phyloP scores from a whole-genome alignment of 805 yeast genomes.

The Ogataea methanolica region DNA sequence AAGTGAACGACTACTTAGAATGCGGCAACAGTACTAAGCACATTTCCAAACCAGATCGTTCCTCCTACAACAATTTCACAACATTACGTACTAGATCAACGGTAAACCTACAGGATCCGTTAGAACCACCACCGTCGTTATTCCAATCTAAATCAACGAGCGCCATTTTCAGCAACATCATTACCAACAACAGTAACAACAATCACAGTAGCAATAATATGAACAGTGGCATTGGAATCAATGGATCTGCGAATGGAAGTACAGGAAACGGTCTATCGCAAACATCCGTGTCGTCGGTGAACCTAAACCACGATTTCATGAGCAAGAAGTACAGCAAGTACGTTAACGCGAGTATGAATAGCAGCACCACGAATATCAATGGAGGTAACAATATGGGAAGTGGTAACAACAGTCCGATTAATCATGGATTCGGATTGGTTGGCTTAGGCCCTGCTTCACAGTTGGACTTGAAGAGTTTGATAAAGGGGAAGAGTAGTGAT shows the following conservation, averaged over 20 bases:
- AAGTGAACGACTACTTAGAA: slow-evolving; percentile 10
- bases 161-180: neutral
- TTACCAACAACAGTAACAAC: neutral
- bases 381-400: neutral
- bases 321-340: slow-evolving; percentile 22
- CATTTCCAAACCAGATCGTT: slow-evolving; percentile 2
- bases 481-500: slow-evolving; percentile 13
- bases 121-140: too few species aligned
- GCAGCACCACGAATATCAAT: neutral
- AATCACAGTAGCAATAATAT: neutral
- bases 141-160: too few species aligned
- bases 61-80: neutral
- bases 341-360: slow-evolving; percentile 1
- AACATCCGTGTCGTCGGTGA: neutral
- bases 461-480: slow-evolving; percentile 15
- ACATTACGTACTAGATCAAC: slow-evolving; percentile 29
- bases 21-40: slow-evolving; percentile 11
- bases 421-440: neutral
- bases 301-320: slow-evolving; percentile 15
- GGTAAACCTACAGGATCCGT: slow-evolving; percentile 20
- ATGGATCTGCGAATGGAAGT: too few species aligned
- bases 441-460: slow-evolving; percentile 7
- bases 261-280: neutral
- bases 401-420: neutral
- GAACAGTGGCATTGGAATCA: neutral